Evolutionary conservation across 2,329 filamentous ascomycete genomes (phyloP).

Genomic region (Alternaria sp.): DNA sequence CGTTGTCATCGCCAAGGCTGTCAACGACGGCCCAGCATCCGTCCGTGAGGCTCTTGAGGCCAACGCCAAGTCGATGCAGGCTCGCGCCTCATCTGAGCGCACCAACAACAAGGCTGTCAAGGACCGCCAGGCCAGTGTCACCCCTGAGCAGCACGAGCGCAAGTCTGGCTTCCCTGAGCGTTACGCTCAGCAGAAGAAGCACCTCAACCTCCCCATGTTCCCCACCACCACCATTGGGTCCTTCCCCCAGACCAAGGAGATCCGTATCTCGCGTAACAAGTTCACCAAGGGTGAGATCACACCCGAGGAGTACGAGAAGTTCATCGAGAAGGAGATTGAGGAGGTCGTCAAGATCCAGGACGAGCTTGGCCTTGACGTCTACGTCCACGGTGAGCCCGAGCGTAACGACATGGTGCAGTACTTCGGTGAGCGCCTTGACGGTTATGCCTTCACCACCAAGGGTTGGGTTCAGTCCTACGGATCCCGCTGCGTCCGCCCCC

Average conservation of each 20-base stretch:
- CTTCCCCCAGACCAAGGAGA: constrained; percentile 99
- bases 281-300: constrained; percentile 99
- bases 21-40: constrained; percentile 86
- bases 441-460: constrained; percentile 98
- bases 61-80: constrained; percentile 92
- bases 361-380: constrained; percentile 95
- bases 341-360: constrained; percentile 96
- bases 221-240: constrained; percentile 99
- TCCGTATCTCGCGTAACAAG: constrained; percentile 95
- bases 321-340: constrained; percentile 98
- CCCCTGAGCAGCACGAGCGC: constrained; percentile 85
- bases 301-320: constrained; percentile 90
- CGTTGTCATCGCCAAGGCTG: constrained; percentile 92
- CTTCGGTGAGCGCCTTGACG: constrained; percentile 96
- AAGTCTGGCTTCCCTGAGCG: constrained; percentile 85
- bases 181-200: constrained; percentile 86
- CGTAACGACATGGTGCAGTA: constrained; percentile 99
- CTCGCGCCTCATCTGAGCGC: constrained; percentile 87
- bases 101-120: constrained; percentile 99
- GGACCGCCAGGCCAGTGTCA: constrained; percentile 91
- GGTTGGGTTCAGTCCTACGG: constrained; percentile 99
- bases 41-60: constrained; percentile 91
- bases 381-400: constrained; percentile 98
- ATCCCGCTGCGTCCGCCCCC: constrained; percentile 96
- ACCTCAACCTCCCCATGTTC: constrained; percentile 94